Evolutionary conservation across 305 asterid genomes (phyloP).

Genomic region (Plantago coronopus): DNA sequence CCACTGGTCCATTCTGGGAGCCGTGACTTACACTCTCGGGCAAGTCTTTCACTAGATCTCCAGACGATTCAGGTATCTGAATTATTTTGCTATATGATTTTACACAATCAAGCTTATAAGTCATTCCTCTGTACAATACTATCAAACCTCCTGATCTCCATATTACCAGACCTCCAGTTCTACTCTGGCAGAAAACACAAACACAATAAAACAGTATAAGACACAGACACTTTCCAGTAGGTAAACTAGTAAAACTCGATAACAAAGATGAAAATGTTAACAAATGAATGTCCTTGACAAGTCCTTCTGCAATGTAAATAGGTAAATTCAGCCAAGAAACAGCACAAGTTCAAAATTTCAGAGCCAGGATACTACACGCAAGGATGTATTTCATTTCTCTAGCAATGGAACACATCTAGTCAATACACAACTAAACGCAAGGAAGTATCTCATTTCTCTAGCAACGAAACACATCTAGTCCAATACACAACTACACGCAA

Average conservation of each 20-base stretch:
- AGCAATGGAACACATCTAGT: no score
- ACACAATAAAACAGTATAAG: conserved; percentile 28
- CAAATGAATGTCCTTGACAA: not conserved
- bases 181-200: conserved; percentile 50
- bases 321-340: not conserved
- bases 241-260: not conserved
- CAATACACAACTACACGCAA: no score
- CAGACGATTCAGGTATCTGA: conserved; percentile 28
- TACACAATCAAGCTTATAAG: conserved; percentile 70
- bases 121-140: conserved; percentile 75
- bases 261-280: not conserved
- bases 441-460: no score
- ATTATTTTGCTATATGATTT: conserved; percentile 44
- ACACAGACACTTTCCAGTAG: not conserved
- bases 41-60: conserved; percentile 23
- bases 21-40: conserved; percentile 22
- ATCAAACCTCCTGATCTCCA: conserved; percentile 84
- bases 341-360: not conserved
- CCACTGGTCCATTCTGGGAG: conserved; percentile 24
- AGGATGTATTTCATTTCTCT: no score
- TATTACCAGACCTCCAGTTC: conserved; percentile 84
- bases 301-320: not conserved
- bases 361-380: not conserved
- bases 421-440: no score
- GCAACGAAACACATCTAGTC: no score